Conservation (phyloP, 805 yeast genomes). For the Komagataella pastoris region DNA sequence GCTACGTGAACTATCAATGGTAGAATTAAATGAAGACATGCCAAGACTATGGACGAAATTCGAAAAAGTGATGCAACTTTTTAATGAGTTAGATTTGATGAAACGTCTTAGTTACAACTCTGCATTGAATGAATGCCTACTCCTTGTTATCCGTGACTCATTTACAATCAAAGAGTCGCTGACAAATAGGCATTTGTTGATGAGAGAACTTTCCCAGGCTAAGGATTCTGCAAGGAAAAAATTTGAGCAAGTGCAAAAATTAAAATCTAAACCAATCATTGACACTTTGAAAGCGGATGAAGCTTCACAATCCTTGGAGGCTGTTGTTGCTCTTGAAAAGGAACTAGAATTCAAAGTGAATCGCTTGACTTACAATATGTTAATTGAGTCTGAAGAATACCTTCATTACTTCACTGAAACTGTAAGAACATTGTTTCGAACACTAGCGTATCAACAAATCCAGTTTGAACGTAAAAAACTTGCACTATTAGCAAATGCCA, state of each 20-base stretch:
- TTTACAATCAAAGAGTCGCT: constrained; percentile 84
- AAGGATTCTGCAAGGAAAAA: constrained; percentile 59
- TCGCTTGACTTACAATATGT: constrained; percentile 76
- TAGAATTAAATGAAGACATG: constrained; percentile 47
- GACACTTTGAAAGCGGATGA: constrained; percentile 88
- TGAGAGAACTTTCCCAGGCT: constrained; percentile 78
- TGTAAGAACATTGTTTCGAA: constrained; percentile 39
- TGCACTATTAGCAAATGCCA: constrained; percentile 52
- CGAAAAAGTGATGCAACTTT: constrained; percentile 49
- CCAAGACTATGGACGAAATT: constrained; percentile 65
- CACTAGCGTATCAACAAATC: constrained; percentile 54
- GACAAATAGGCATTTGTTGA: constrained; percentile 82
- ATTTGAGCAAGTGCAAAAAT: constrained; percentile 58
- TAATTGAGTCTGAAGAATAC: constrained; percentile 55
- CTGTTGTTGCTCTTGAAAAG: constrained; percentile 65
- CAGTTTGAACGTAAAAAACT: constrained; percentile 79
- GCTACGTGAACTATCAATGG: constrained; percentile 23
- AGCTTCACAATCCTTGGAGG: constrained; percentile 67
- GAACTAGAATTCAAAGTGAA: constrained; percentile 65
- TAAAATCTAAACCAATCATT: constrained; percentile 59
- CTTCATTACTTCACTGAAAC: constrained; percentile 42
- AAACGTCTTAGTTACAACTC: constrained; percentile 65
- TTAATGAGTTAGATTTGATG: constrained; percentile 67
- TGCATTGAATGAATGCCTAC: constrained; percentile 63
- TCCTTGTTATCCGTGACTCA: constrained; percentile 54